A percentile compares a stretch with the other conserved stretches of the same genome.
Conservation (phyloP, 768 basidiomycete species). For the Auriscalpium orientale region DNA sequence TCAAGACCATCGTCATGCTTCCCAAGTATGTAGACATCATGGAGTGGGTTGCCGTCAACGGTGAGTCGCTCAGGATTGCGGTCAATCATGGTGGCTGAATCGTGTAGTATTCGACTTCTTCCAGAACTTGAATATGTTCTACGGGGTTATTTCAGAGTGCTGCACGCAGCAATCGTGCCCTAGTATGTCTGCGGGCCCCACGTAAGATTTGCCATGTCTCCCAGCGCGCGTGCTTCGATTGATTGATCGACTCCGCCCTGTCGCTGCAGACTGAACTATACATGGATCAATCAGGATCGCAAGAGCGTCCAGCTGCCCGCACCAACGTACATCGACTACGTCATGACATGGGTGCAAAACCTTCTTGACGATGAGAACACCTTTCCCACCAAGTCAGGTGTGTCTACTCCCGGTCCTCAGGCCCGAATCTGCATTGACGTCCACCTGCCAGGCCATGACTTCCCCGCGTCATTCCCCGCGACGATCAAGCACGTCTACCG, state of each 20-base stretch:
- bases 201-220: conserved; percentile 40
- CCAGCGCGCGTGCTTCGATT: background rate
- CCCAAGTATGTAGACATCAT: conserved; percentile 94
- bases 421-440: background rate
- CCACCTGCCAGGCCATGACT: conserved; percentile 60
- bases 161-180: conserved; percentile 89
- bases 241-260: background rate
- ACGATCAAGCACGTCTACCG: conserved; percentile 93
- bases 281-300: conserved; percentile 89
- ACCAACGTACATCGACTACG: conserved; percentile 95
- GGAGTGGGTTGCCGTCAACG: conserved; percentile 95
- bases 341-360: conserved; percentile 95
- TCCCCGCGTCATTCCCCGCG: conserved; percentile 81
- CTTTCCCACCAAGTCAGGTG: conserved; percentile 95
- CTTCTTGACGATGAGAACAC: conserved; percentile 88
- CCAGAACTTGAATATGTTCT: conserved; percentile 94
- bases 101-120: conserved; percentile 90
- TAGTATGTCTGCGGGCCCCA: conserved; percentile 83
- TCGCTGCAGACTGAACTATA: conserved; percentile 71
- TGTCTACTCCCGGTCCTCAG: conserved; percentile 16
- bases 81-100: background rate
- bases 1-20: conserved; percentile 95
- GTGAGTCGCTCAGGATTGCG: conserved; percentile 30
- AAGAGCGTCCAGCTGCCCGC: conserved; percentile 84
- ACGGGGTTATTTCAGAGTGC: conserved; percentile 87